These are phyloP conservation scores for Linnemannia zychae DNA, from an alignment of 192 early-diverging fungal genomes.

Conservation along the genomic window DNA sequence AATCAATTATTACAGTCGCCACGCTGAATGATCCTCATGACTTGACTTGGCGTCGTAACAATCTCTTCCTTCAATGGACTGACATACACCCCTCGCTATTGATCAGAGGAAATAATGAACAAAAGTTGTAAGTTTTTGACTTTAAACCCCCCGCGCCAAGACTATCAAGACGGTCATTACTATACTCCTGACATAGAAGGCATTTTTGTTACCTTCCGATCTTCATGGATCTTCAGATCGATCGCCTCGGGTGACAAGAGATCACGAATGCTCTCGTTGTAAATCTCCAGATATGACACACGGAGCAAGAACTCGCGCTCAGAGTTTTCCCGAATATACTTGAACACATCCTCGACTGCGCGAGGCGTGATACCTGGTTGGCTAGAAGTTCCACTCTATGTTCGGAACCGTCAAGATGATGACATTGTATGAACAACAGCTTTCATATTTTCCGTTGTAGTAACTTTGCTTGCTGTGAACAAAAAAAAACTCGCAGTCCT, in stretches of 20 bases:
- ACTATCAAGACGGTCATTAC: background rate
- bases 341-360: conserved; percentile 83
- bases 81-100: conserved; percentile 79
- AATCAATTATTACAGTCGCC: conserved; percentile 71
- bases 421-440: background rate
- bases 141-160: background rate
- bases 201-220: conserved; percentile 56
- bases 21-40: conserved; percentile 79
- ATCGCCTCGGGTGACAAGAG: conserved; percentile 85
- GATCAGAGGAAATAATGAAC: background rate
- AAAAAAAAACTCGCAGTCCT: background rate
- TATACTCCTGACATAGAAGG: no score
- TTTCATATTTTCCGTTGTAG: background rate
- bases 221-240: conserved; percentile 92
- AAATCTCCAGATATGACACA: conserved; percentile 98
- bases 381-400: conserved; percentile 72
- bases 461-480: background rate
- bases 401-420: background rate
- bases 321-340: conserved; percentile 74
- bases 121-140: background rate
- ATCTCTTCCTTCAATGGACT: conserved; percentile 80
- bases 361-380: conserved; percentile 84
- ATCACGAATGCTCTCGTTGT: conserved; percentile 95
- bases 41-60: conserved; percentile 77
- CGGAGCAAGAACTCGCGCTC: conserved; percentile 91